Evolutionary conservation across 192 early-diverging fungal genomes (phyloP).

Genomic region (Coemansia sp.): DNA sequence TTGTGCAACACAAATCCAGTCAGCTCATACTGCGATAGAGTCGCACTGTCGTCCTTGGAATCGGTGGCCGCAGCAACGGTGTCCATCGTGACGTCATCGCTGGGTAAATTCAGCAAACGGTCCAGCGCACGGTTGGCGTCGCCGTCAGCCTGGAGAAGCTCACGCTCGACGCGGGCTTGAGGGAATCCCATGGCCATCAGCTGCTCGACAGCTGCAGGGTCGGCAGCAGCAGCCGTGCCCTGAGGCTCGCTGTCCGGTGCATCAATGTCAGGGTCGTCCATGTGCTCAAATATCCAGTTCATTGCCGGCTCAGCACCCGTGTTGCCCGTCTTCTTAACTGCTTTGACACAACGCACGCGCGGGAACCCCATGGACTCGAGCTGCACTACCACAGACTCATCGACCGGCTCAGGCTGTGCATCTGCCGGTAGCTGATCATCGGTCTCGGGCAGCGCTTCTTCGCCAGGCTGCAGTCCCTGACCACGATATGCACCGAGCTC

Average conservation of each 20-base stretch:
- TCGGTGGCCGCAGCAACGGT: background rate
- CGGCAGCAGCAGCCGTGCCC: slow-evolving; percentile 19
- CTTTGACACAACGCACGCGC: slow-evolving; percentile 78
- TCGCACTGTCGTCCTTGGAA: slow-evolving; percentile 33
- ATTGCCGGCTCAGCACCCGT: slow-evolving; percentile 79
- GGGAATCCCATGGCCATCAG: slow-evolving; percentile 95
- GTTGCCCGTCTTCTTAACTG: slow-evolving; percentile 78
- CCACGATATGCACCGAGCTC: slow-evolving; percentile 72
- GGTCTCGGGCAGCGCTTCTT: slow-evolving; percentile 75
- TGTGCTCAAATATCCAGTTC: slow-evolving; percentile 95
- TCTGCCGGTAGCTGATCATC: background rate
- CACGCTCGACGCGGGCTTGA: slow-evolving; percentile 71
- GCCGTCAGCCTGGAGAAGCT: slow-evolving; percentile 79
- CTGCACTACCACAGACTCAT: slow-evolving; percentile 72
- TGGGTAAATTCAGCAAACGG: slow-evolving; percentile 89
- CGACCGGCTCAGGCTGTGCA: slow-evolving; percentile 43
- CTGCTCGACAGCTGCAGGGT: slow-evolving; percentile 61
- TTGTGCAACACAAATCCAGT: slow-evolving; percentile 90
- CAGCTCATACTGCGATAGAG: slow-evolving; percentile 46
- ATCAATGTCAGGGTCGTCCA: slow-evolving; percentile 88
- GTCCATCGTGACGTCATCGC: slow-evolving; percentile 42
- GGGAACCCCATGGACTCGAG: slow-evolving; percentile 93
- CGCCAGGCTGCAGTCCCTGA: slow-evolving; percentile 64
- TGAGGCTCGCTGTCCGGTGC: slow-evolving; percentile 22
- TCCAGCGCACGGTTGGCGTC: slow-evolving; percentile 91